Evolutionary conservation across 164 flowering plant genomes (phyloP).

Genomic region (Santalum album): DNA sequence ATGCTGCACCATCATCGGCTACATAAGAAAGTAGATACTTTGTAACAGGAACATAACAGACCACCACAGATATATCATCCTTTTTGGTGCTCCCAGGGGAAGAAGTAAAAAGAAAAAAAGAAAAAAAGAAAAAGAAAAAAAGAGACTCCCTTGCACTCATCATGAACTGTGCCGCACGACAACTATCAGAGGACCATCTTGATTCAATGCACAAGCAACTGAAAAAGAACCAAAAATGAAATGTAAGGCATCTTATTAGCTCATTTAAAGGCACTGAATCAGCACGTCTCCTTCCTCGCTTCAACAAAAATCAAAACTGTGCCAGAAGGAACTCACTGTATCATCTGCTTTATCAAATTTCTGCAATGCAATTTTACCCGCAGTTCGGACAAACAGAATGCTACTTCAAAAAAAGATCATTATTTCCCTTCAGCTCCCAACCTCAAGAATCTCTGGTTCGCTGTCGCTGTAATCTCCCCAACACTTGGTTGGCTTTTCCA

Average conservation of each 20-base stretch:
- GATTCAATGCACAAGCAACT: too few species aligned
- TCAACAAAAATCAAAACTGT: conserved; percentile 9
- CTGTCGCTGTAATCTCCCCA: conserved; percentile 87
- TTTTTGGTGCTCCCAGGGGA: too few species aligned
- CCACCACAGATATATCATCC: too few species aligned
- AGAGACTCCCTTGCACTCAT: too few species aligned
- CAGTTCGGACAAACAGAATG: not conserved
- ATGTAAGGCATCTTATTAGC: conserved; percentile 1
- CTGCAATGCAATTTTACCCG: not conserved
- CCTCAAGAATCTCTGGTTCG: conserved; percentile 56
- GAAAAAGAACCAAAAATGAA: too few species aligned
- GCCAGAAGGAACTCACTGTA: not conserved
- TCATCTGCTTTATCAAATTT: not conserved
- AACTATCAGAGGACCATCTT: too few species aligned
- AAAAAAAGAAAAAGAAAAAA: too few species aligned
- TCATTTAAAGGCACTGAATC: not conserved
- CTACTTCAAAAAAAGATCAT: not conserved
- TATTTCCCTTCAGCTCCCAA: conserved; percentile 23
- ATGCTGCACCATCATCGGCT: too few species aligned
- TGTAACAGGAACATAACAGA: too few species aligned
- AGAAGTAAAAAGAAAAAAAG: too few species aligned
- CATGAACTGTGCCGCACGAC: too few species aligned
- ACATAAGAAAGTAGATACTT: too few species aligned
- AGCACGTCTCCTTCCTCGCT: not conserved
- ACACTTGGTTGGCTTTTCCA: conserved; percentile 37